Percentiles rank a stretch among this genome's conserved stretches.
These are phyloP conservation scores for Kalanchoe fedtschenkoi DNA, from an alignment of 164 flowering plant species.

Conservation along the genomic window DNA sequence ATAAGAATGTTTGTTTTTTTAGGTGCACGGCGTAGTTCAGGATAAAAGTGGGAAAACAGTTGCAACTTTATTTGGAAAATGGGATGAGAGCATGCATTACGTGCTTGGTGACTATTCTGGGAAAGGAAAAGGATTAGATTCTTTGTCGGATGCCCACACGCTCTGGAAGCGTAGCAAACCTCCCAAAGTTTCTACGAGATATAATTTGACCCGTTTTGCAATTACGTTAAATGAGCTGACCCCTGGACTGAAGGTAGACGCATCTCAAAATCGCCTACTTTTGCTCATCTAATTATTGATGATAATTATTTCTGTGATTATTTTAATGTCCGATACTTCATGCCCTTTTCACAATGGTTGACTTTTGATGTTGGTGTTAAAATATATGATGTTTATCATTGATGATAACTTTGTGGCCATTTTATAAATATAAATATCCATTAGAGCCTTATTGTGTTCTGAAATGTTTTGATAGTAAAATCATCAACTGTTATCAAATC, in stretches of 20 bases:
- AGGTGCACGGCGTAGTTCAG: conserved; percentile 93
- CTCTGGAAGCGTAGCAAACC: conserved; percentile 70
- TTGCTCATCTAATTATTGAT: too few relatives aligned
- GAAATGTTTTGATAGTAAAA: background rate
- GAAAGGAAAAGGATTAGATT: conserved; percentile 45
- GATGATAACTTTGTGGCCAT: background rate
- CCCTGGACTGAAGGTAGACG: conserved; percentile 54
- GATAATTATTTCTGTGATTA: too few relatives aligned
- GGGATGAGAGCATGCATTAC: conserved; percentile 96
- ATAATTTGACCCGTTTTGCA: conserved; percentile 67
- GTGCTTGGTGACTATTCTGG: conserved; percentile 62
- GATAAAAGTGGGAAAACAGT: conserved; percentile 72
- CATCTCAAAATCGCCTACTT: too few relatives aligned
- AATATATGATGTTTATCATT: background rate
- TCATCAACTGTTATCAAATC: background rate
- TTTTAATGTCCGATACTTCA: too few relatives aligned
- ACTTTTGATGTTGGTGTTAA: background rate
- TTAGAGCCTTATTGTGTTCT: background rate
- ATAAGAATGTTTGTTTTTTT: conserved; percentile 12
- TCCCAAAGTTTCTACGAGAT: conserved; percentile 43
- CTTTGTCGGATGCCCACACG: conserved; percentile 33
- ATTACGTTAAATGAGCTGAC: conserved; percentile 64
- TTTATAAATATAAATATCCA: background rate
- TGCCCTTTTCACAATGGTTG: too few relatives aligned
- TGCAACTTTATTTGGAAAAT: conserved; percentile 89